These are phyloP conservation scores for Fusarium nisikadoi DNA, from an alignment of 2,329 filamentous ascomycete genomes.

Conservation along the genomic window DNA sequence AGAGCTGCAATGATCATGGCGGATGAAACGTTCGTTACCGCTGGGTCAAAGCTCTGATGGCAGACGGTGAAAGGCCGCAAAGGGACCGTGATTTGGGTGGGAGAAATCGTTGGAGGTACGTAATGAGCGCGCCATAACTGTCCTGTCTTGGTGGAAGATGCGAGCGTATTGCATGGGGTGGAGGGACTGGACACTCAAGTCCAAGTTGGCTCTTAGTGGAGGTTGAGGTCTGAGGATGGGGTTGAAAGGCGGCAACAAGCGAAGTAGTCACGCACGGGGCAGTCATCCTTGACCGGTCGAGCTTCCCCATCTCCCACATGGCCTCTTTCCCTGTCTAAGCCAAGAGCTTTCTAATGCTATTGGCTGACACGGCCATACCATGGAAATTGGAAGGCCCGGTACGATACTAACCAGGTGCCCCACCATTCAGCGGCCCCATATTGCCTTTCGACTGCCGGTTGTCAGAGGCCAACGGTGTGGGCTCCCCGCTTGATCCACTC, in stretches of 20 bases:
- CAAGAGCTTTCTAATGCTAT: conserved; percentile 7
- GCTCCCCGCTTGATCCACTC: conserved; percentile 7
- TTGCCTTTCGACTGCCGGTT: conserved; percentile 17
- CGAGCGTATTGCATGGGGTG: conserved; percentile 27
- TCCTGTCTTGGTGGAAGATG: conserved; percentile 39
- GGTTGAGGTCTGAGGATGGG: conserved; percentile 16
- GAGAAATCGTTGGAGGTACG: background rate
- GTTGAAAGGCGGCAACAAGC: conserved; percentile 37
- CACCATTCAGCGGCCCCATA: conserved; percentile 31
- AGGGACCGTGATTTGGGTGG: conserved; percentile 1
- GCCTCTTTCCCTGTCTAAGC: conserved; percentile 18
- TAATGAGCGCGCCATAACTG: conserved; percentile 14
- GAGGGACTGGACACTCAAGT: conserved; percentile 11
- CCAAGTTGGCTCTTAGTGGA: conserved; percentile 13
- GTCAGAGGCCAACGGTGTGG: conserved; percentile 21
- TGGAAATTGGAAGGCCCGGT: conserved; percentile 1
- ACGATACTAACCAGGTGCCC: conserved; percentile 4
- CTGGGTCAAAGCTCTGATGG: conserved; percentile 26
- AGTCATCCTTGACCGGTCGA: conserved; percentile 39
- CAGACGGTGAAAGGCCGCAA: conserved; percentile 19
- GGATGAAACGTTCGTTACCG: conserved; percentile 20
- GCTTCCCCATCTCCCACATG: conserved; percentile 26
- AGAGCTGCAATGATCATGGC: conserved; percentile 12
- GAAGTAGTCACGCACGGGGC: conserved; percentile 39
- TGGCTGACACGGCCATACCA: conserved; percentile 10